Percentiles rank a stretch among this genome's conserved stretches.
These are phyloP conservation scores for Entomortierella beljakovae DNA, from an alignment of 192 early-diverging fungal genomes.

Conservation along the genomic window DNA sequence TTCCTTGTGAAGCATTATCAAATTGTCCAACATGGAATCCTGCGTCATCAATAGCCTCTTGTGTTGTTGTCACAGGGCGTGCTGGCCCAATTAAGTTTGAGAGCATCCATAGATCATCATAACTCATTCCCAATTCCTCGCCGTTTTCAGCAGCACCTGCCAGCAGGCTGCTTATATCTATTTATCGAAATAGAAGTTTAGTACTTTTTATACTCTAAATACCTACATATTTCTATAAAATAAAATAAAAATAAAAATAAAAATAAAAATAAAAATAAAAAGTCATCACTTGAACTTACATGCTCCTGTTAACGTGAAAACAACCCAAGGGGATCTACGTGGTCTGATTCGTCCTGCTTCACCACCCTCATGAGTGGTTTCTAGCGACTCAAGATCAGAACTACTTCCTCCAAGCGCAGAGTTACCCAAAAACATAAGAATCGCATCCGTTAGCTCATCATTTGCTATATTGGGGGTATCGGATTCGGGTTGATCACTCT, in stretches of 20 bases:
- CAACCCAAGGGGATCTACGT: constrained; percentile 46
- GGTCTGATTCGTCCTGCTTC: constrained; percentile 3
- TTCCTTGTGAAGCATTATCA: constrained; percentile 39
- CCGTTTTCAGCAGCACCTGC: constrained; percentile 14
- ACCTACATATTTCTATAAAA: not conserved
- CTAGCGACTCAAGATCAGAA: constrained; percentile 12
- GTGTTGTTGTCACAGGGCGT: constrained; percentile 56
- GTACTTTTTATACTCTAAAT: not conserved
- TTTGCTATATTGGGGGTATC: not conserved
- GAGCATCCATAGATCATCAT: constrained; percentile 55
- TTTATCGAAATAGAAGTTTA: not conserved
- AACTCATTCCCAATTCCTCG: constrained; percentile 27
- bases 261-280: not conserved
- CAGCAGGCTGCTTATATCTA: constrained; percentile 46
- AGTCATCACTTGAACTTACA: constrained; percentile 23
- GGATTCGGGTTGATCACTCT: not conserved
- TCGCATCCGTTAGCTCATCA: constrained; percentile 27
- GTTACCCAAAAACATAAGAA: constrained; percentile 35
- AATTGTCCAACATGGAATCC: constrained; percentile 45
- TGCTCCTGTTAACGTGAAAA: constrained; percentile 36
- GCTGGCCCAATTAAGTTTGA: constrained; percentile 57
- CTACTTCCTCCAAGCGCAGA: not conserved
- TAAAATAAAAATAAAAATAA: no score
- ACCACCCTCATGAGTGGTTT: not conserved
- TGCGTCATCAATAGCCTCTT: constrained; percentile 55